Base-by-base conservation (phyloP, 495 filamentous ascomycete genomes). In the Aspergillus bertholletiae region DNA sequence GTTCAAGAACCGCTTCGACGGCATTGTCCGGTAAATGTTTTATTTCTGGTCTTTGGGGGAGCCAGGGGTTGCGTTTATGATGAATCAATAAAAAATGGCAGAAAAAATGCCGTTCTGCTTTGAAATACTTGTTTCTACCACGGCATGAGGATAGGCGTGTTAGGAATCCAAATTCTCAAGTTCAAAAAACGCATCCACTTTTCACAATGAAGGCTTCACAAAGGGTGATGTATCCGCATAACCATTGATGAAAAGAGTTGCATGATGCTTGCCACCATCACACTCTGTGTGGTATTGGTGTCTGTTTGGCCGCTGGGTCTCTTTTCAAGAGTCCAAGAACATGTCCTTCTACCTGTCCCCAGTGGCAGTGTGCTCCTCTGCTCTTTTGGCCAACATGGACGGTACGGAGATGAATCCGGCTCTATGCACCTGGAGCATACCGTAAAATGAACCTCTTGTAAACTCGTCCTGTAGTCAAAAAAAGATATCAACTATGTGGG, bases 1-100 rank as follows among this genome's bases (percentile, higher is more conserved):
- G 92, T 97, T 96, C 89, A 99, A 97, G 89, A 88, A 88, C 81
- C 86, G 94, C 76, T 98, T 96, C 85, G 94, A 98, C 75, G 94
- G 91, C 70, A 96, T 96, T 68, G 88, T 96, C 77, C 87, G 91
- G 80, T 96, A 90, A 86, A 75, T 63, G 56, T 44, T 53, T 54
- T 30, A n/a, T 43, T 41, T 32, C 49, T 45, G 22, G 40, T 59
- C 55, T 58, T 32, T 49, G 46, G 50, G 40, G 59, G 59, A 54
- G 54, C 57, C 53, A 51, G 65, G 59, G 59, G 57, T 60, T 68
- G 68, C 62, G 64, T 65, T 71, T 71, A 73, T 64, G 70, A 73
- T 63, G 66, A 69, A 70, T 70, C 64, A 61, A 62, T 61, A 65
- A 73, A 70, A 58, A 58, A 54, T 45, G 49, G 30, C 28, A 46